Conservation (phyloP, 1,284 basidiomycete species). For the Cryptococcus maquisensis region DNA sequence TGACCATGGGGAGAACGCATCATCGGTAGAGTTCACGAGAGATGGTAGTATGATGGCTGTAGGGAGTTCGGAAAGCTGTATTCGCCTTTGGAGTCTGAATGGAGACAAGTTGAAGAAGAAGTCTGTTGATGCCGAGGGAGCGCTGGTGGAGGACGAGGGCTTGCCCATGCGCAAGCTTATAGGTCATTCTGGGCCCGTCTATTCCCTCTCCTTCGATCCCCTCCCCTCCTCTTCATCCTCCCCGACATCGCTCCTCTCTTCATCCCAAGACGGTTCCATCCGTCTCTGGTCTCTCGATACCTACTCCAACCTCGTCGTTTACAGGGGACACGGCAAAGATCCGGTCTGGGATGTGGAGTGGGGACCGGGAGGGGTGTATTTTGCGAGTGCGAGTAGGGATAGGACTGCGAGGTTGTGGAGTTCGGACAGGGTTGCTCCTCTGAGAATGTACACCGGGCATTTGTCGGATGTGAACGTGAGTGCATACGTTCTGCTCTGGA, state of each 20-base stretch:
- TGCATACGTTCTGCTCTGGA: neutral
- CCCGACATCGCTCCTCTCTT: constrained; percentile 82
- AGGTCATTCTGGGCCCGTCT: constrained; percentile 95
- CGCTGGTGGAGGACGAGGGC: constrained; percentile 64
- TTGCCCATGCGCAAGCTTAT: constrained; percentile 84
- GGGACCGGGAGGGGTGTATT: constrained; percentile 97
- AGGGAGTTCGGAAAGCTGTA: constrained; percentile 93
- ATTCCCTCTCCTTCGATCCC: constrained; percentile 90
- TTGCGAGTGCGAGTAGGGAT: constrained; percentile 91
- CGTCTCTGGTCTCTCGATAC: constrained; percentile 96
- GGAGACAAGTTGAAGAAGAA: constrained; percentile 70
- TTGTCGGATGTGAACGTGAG: constrained; percentile 94
- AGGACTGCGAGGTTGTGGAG: constrained; percentile 94
- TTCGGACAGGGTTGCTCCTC: constrained; percentile 79
- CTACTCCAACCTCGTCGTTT: constrained; percentile 86
- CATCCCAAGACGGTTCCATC: constrained; percentile 87
- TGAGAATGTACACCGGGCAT: constrained; percentile 94
- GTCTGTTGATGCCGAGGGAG: constrained; percentile 56
- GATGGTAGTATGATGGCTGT: constrained; percentile 94
- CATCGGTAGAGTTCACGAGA: constrained; percentile 81
- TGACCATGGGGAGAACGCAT: constrained; percentile 80
- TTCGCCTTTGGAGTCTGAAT: constrained; percentile 91
- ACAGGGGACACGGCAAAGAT: constrained; percentile 85
- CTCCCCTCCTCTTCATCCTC: constrained; percentile 76
- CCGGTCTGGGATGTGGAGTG: constrained; percentile 99